Evolutionary conservation across 345 rosid species (phyloP), one percentile per base, ranked within the genome.

Genomic region (Zanthoxylum bungeanum): DNA sequence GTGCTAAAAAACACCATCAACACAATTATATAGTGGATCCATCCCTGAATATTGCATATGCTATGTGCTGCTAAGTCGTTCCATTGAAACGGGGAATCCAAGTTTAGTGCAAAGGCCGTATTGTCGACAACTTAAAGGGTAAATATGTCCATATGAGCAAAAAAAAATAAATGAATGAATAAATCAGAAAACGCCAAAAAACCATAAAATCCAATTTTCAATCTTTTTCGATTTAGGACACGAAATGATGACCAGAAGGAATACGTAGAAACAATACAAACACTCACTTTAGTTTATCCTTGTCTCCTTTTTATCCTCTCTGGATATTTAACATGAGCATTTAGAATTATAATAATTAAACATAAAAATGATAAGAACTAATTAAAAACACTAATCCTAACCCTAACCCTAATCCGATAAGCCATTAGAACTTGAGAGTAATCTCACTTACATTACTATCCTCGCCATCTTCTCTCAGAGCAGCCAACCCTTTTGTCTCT

Each of bases 401-500:
- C 56, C 66, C 44, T 51, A 76, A 59, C 73, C 64, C 86, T 82
- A 84, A 59, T 12, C 46, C 56, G 40, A 52, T 24, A 64, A 47
- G 62, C 8, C 0, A n/a, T 21, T 80, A 88, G 85, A 92, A 89
- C 74, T 91, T 92, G 81, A 95, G 98, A 64, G 92, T 86, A 73
- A 91, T 92, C 81, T 91, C 97, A 69, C 96, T 92, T 55, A 91
- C 98, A 58, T 95, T 89, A 73, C 91, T 85, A 70, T 86, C 91
- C 37, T 88, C 98, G 9, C 88, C 83, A 14, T 92, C 96, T 59
- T 89, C 96, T 47, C 88, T 87, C 51, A 89, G 64, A 10, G 92
- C 87, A 60, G 87, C 85, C 72, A 87, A 73, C 11, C 97, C 92
- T 79, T 77, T 89, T 52, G 89, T 80, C 74, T 85, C 96, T 14